Percentiles rank a stretch among this genome's conserved stretches.
Evolutionary conservation across 768 basidiomycete genomes (phyloP).

Genomic region (Tremella yokohamensis): DNA sequence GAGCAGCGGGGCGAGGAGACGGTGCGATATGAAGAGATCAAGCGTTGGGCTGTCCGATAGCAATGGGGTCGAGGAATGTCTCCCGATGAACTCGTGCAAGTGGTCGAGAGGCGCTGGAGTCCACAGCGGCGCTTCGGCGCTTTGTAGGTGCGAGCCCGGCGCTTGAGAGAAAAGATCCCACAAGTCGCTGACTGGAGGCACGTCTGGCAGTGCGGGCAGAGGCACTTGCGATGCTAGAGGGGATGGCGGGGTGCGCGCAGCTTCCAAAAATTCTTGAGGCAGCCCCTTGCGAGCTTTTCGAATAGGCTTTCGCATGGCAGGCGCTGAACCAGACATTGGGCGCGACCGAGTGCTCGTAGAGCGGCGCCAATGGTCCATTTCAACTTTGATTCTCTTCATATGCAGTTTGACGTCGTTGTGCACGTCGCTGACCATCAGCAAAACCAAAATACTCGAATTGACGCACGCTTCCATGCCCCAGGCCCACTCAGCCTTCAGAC

Average conservation of each 20-base stretch:
- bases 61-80: slow-evolving; percentile 57
- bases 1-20: slow-evolving; percentile 67
- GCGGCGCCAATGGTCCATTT: slow-evolving; percentile 27
- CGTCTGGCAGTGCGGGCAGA: background rate
- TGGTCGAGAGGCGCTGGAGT: slow-evolving; percentile 22
- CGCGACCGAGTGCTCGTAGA: slow-evolving; percentile 10
- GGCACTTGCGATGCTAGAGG: background rate
- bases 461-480: slow-evolving; percentile 19
- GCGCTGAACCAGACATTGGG: slow-evolving; percentile 13
- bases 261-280: slow-evolving; percentile 18
- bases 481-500: slow-evolving; percentile 16
- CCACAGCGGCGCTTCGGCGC: slow-evolving; percentile 20
- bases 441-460: background rate
- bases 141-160: slow-evolving; percentile 26
- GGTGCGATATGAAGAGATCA: slow-evolving; percentile 58
- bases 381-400: slow-evolving; percentile 19
- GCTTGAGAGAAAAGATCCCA: slow-evolving; percentile 22
- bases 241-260: background rate
- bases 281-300: slow-evolving; percentile 30
- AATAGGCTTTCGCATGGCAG: background rate
- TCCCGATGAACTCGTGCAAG: slow-evolving; percentile 21
- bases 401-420: slow-evolving; percentile 10
- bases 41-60: slow-evolving; percentile 62
- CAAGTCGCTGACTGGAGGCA: slow-evolving; percentile 8
- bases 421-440: background rate